A percentile compares a stretch with the other conserved stretches of the same genome.
phyloP scores from a whole-genome alignment of 1,284 basidiomycete species.

The Peniophora sp. region DNA sequence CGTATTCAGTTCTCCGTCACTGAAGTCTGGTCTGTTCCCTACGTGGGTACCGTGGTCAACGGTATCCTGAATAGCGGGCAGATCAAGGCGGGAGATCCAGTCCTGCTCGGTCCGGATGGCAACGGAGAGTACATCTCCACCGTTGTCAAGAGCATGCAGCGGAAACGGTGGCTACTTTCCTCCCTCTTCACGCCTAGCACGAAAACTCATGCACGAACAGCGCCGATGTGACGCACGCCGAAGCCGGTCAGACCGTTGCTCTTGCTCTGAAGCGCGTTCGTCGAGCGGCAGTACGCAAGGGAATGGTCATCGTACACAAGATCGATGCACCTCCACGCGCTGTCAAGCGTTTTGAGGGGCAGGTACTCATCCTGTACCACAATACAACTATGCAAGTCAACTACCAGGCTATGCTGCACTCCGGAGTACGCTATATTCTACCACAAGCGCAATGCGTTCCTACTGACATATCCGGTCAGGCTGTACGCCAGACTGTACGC shows the following conservation, averaged over 20 bases:
- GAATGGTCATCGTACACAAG: constrained; percentile 86
- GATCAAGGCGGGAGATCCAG: constrained; percentile 74
- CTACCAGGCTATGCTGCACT: constrained; percentile 83
- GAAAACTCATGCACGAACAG: constrained; percentile 26
- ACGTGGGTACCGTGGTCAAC: constrained; percentile 92
- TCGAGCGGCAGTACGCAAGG: constrained; percentile 81
- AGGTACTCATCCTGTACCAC: constrained; percentile 82
- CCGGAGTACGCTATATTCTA: constrained; percentile 47
- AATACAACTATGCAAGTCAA: constrained; percentile 87
- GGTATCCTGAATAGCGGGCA: constrained; percentile 80
- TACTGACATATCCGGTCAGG: constrained; percentile 29
- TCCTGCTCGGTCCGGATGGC: constrained; percentile 88
- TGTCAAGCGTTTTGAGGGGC: constrained; percentile 73
- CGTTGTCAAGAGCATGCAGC: constrained; percentile 86
- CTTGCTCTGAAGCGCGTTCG: constrained; percentile 89
- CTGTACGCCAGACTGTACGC: constrained; percentile 84
- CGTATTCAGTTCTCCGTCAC: constrained; percentile 66
- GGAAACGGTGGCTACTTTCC: constrained; percentile 59
- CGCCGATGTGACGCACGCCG: constrained; percentile 76
- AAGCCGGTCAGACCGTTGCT: constrained; percentile 93
- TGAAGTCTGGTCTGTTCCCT: constrained; percentile 83
- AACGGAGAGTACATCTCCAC: constrained; percentile 86
- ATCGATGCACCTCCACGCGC: constrained; percentile 75
- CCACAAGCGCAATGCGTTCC: background rate
- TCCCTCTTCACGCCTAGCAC: constrained; percentile 1